Evolutionary conservation across 2,329 filamentous ascomycete genomes (phyloP).

Genomic region (Macroventuria anomochaeta): DNA sequence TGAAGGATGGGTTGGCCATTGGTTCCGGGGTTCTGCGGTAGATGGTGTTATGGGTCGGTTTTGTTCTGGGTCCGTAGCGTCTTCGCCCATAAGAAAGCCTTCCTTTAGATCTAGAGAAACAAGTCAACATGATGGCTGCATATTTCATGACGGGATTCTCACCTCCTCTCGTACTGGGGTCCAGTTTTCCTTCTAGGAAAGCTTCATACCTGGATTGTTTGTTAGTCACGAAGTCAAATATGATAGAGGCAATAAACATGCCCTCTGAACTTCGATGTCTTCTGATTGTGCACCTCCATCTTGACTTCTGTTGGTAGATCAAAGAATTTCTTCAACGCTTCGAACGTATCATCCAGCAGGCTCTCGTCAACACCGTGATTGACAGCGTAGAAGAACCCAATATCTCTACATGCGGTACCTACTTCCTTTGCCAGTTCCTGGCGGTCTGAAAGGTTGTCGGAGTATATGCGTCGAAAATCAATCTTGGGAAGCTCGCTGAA

Average conservation of each 20-base stretch:
- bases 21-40: slow-evolving; percentile 33
- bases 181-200: slow-evolving; percentile 46
- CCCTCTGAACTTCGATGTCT: slow-evolving; percentile 44
- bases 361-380: slow-evolving; percentile 41
- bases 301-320: slow-evolving; percentile 40
- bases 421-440: slow-evolving; percentile 40
- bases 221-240: neutral
- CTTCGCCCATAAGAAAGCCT: slow-evolving; percentile 47
- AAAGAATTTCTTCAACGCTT: slow-evolving; percentile 41
- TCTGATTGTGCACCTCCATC: slow-evolving; percentile 48
- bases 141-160: neutral
- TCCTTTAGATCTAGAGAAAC: slow-evolving; percentile 40
- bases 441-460: slow-evolving; percentile 29
- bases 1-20: slow-evolving; percentile 40
- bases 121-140: neutral
- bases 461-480: slow-evolving; percentile 41
- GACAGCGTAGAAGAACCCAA: slow-evolving; percentile 45
- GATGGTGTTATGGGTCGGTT: slow-evolving; percentile 22
- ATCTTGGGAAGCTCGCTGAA: slow-evolving; percentile 40
- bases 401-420: slow-evolving; percentile 40
- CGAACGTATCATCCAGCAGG: slow-evolving; percentile 38
- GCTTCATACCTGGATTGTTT: slow-evolving; percentile 27
- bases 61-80: slow-evolving; percentile 43
- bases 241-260: slow-evolving; percentile 15
- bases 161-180: slow-evolving; percentile 45